Evolutionary conservation across 176 grass and related monocot genomes (phyloP).

Genomic region (bread wheat (Triticum aestivum)): DNA sequence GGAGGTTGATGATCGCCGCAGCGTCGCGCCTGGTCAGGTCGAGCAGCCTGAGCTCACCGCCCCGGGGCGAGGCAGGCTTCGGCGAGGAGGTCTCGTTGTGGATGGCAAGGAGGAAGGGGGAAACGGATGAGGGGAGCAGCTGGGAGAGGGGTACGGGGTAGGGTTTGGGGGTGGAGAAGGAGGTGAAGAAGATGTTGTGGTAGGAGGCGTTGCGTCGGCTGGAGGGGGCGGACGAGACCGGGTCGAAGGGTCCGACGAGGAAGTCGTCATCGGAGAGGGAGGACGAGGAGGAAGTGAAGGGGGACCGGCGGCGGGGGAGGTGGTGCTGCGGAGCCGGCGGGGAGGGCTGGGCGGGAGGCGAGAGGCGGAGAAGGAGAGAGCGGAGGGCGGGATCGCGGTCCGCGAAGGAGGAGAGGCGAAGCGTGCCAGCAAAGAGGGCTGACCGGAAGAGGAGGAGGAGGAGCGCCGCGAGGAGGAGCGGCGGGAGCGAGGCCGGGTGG

Average conservation of each 20-base stretch:
- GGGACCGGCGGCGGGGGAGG: slow-evolving; percentile 51
- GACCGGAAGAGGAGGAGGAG: slow-evolving; percentile 75
- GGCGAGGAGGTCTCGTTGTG: slow-evolving; percentile 43
- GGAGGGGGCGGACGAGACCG: slow-evolving; percentile 35
- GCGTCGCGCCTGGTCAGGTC: slow-evolving; percentile 62
- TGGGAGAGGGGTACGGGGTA: slow-evolving; percentile 37
- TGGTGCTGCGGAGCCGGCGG: slow-evolving; percentile 31
- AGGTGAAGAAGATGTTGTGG: slow-evolving; percentile 37
- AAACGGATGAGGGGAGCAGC: slow-evolving; percentile 33
- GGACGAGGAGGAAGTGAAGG: slow-evolving; percentile 52
- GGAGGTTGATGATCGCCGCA: slow-evolving; percentile 57
- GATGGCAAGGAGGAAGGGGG: slow-evolving; percentile 50
- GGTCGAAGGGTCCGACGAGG: slow-evolving; percentile 42
- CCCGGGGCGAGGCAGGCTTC: slow-evolving; percentile 24
- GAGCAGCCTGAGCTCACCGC: slow-evolving; percentile 50
- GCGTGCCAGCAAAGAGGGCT: slow-evolving; percentile 66
- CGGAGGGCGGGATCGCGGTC: slow-evolving; percentile 65
- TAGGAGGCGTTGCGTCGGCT: slow-evolving; percentile 48
- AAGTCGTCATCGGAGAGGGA: slow-evolving; percentile 50
- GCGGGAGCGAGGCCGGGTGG: slow-evolving; percentile 52
- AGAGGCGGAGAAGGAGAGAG: slow-evolving; percentile 67
- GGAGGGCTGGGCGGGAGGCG: slow-evolving; percentile 30
- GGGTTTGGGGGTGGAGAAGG: slow-evolving; percentile 42
- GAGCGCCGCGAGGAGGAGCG: slow-evolving; percentile 61
- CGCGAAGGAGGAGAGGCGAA: slow-evolving; percentile 57